Evolutionary conservation across 352 stramenopile genomes (phyloP).

Genomic region (Thraustochytrium striatum): DNA sequence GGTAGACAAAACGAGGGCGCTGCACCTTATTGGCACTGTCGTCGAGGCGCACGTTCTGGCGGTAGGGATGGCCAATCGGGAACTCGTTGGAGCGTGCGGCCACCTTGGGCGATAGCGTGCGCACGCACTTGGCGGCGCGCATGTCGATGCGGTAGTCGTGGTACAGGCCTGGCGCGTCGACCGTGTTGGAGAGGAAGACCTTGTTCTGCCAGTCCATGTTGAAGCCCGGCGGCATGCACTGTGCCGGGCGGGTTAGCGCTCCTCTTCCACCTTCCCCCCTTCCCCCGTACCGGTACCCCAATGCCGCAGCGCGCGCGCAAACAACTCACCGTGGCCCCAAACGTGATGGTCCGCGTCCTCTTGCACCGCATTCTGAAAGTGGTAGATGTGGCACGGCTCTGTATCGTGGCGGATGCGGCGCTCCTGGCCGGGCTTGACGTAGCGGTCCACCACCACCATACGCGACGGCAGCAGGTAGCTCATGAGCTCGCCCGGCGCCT

Average conservation of each 20-base stretch:
- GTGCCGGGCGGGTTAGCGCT: not conserved
- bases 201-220: not conserved
- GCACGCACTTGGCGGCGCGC: not conserved
- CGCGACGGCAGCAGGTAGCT: not conserved
- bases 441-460: not conserved
- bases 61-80: not conserved
- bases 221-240: not conserved
- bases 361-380: not conserved
- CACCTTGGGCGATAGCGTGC: not conserved
- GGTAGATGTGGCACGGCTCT: not conserved
- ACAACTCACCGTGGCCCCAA: not conserved
- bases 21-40: not conserved
- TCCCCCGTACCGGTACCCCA: too few species aligned
- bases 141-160: not conserved
- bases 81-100: not conserved
- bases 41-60: not conserved
- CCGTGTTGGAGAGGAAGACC: not conserved
- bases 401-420: not conserved
- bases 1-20: not conserved
- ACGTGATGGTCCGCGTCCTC: not conserved
- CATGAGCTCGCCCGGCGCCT: not conserved
- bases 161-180: not conserved
- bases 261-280: too few species aligned
- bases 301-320: too few species aligned
- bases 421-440: not conserved